These are phyloP conservation scores for Xylaria polymorpha DNA, from an alignment of 2,329 filamentous ascomycete species.

Conservation along the genomic window DNA sequence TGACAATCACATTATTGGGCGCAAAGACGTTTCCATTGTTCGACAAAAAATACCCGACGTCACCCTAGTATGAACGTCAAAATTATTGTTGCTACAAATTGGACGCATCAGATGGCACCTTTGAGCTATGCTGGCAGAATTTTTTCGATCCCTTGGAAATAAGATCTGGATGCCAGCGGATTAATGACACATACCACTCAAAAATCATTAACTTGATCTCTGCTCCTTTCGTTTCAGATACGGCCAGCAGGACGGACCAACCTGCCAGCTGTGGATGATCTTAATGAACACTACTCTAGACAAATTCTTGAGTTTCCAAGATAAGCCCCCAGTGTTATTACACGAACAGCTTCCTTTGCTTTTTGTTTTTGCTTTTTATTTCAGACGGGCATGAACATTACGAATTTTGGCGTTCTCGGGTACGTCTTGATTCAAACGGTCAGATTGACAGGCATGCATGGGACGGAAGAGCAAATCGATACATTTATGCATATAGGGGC, in stretches of 20 bases:
- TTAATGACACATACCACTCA: neutral
- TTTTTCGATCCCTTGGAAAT: neutral
- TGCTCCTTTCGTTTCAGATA: neutral
- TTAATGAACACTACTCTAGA: neutral
- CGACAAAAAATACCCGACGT: too few relatives aligned
- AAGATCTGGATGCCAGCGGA: neutral
- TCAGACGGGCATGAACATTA: slow-evolving; percentile 19
- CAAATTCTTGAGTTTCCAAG: neutral
- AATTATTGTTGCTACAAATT: neutral
- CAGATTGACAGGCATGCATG: slow-evolving; percentile 28
- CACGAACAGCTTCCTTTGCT: neutral
- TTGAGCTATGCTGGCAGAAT: neutral
- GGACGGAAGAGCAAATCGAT: slow-evolving; percentile 3
- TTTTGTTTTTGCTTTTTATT: neutral
- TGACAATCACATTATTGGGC: neutral
- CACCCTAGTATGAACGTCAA: neutral
- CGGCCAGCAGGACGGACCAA: neutral
- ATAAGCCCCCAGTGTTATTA: neutral
- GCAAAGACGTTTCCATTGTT: neutral
- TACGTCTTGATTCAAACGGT: neutral
- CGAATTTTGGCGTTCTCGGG: slow-evolving; percentile 24
- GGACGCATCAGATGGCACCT: neutral
- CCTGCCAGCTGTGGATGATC: neutral
- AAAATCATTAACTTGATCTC: neutral
- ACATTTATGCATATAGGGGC: slow-evolving; percentile 19